These are phyloP conservation scores for Lichtheimia ornata DNA, from an alignment of 371 early-diverging fungal genomes.

Conservation along the genomic window DNA sequence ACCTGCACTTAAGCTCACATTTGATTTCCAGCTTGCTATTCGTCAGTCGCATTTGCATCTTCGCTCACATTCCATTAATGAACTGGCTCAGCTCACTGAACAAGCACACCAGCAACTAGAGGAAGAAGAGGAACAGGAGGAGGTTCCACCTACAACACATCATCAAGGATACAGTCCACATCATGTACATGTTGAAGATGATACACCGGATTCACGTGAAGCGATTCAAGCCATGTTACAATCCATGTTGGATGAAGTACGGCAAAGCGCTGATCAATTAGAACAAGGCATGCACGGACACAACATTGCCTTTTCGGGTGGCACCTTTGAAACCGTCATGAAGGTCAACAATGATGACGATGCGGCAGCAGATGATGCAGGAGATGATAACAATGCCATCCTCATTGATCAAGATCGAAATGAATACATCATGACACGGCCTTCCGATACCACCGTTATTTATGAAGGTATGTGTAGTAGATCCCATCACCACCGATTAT, in stretches of 20 bases:
- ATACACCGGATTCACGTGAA: constrained; percentile 23
- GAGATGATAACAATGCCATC: constrained; percentile 20
- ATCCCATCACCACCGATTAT: too few relatives aligned
- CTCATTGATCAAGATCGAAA: constrained; percentile 57
- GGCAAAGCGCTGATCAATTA: constrained; percentile 47
- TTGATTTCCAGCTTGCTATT: constrained; percentile 49
- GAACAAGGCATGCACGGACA: constrained; percentile 51
- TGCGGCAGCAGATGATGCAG: background rate
- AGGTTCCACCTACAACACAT: background rate
- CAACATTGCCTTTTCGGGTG: constrained; percentile 29
- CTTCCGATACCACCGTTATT: constrained; percentile 55
- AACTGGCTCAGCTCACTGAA: constrained; percentile 4
- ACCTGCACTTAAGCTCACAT: constrained; percentile 43
- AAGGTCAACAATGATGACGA: constrained; percentile 25
- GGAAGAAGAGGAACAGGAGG: background rate
- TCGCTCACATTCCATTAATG: constrained; percentile 21
- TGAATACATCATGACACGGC: constrained; percentile 56
- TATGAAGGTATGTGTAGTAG: constrained; percentile 46
- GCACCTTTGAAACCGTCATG: constrained; percentile 47
- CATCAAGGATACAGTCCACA: constrained; percentile 13
- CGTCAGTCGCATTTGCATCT: constrained; percentile 39
- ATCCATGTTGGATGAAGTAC: constrained; percentile 50
- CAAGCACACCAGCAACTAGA: constrained; percentile 3
- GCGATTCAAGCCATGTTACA: constrained; percentile 38
- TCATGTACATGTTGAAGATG: constrained; percentile 19